Percentiles rank a stretch among this genome's conserved stretches.
Evolutionary conservation across 2,329 filamentous ascomycete genomes (phyloP).

Genomic region (Passalora sequoiae): DNA sequence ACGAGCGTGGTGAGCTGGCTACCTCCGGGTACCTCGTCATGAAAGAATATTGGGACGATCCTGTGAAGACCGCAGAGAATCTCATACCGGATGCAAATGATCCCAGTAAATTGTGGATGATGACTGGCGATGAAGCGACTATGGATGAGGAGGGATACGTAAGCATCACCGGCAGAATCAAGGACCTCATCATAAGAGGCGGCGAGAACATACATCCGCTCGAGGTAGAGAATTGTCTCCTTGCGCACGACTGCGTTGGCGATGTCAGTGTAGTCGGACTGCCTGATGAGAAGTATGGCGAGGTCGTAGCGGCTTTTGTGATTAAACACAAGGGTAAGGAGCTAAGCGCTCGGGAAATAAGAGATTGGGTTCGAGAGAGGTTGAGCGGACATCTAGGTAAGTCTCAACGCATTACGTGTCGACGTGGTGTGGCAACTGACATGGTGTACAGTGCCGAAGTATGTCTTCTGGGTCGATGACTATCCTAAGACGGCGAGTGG

Average conservation of each 20-base stretch:
- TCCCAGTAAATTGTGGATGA: slow-evolving; percentile 70
- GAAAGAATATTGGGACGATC: slow-evolving; percentile 84
- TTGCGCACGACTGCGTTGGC: slow-evolving; percentile 63
- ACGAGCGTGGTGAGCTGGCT: slow-evolving; percentile 72
- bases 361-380: slow-evolving; percentile 64
- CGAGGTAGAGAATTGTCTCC: slow-evolving; percentile 83
- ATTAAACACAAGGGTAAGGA: slow-evolving; percentile 48
- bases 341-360: slow-evolving; percentile 56
- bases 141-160: slow-evolving; percentile 83
- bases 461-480: slow-evolving; percentile 80
- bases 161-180: slow-evolving; percentile 83
- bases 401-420: slow-evolving; percentile 24
- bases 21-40: slow-evolving; percentile 82
- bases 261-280: slow-evolving; percentile 82
- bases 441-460: slow-evolving; percentile 60
- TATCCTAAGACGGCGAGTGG: slow-evolving; percentile 94
- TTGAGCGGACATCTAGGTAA: slow-evolving; percentile 66
- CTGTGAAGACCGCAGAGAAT: slow-evolving; percentile 62
- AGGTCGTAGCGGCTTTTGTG: slow-evolving; percentile 80
- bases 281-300: slow-evolving; percentile 75
- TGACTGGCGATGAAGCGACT: slow-evolving; percentile 81
- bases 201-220: slow-evolving; percentile 95
- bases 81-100: slow-evolving; percentile 54
- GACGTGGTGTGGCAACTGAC: not conserved
- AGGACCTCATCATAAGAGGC: slow-evolving; percentile 89